Evolutionary conservation across 2,329 filamentous ascomycete species (phyloP).

Genomic region (Aspergillus japonicus): DNA sequence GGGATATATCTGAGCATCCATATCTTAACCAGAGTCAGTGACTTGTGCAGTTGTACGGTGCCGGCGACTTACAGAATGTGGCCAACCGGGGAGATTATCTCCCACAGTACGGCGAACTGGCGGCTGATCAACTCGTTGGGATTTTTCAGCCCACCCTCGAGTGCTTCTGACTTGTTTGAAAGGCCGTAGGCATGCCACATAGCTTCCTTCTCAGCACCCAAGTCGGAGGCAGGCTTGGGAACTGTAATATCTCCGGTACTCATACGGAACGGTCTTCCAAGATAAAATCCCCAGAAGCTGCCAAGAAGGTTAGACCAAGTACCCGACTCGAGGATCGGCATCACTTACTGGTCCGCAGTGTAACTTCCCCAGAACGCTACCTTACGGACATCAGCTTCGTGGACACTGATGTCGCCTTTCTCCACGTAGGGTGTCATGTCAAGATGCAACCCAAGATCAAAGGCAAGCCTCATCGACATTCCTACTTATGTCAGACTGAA

Average conservation of each 20-base stretch:
- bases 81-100: conserved; percentile 44
- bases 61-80: conserved; percentile 38
- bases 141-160: conserved; percentile 22
- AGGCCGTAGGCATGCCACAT: conserved; percentile 26
- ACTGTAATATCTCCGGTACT: conserved; percentile 38
- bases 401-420: conserved; percentile 15
- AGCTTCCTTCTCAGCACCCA: conserved; percentile 13
- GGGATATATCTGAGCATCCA: conserved; percentile 39
- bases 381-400: conserved; percentile 16
- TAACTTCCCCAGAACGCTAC: conserved; percentile 19
- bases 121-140: conserved; percentile 4
- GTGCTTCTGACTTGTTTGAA: conserved; percentile 11
- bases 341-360: conserved; percentile 15
- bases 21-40: conserved; percentile 29
- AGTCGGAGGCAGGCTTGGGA: conserved; percentile 24
- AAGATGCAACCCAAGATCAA: conserved; percentile 17
- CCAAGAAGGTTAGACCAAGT: background rate
- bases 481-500: background rate
- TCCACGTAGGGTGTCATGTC: conserved; percentile 19
- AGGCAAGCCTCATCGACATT: conserved; percentile 18
- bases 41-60: background rate
- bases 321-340: background rate
- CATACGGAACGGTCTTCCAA: conserved; percentile 38
- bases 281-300: conserved; percentile 31
- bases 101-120: conserved; percentile 37